Base-by-base conservation (phyloP, 177 flowering plant species). In the Vitis hybrid region DNA sequence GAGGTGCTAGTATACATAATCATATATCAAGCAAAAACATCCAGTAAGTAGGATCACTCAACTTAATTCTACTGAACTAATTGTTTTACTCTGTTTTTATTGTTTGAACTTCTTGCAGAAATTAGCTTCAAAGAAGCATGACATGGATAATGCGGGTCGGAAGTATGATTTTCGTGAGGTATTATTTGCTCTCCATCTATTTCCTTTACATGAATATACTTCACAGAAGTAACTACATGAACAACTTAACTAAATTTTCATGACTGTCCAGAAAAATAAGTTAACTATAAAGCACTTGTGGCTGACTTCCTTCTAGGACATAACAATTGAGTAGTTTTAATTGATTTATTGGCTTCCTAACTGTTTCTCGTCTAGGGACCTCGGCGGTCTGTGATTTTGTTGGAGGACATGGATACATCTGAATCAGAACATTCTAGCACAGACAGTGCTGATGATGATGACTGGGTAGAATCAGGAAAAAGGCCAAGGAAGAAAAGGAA, bases 371-470 rank as follows among this genome's bases (percentile, higher is more conserved):
- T 17, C 6, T 51, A 82, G 86, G 82, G 69, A 18, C 30, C 62
- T 10, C 77, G 83, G 13, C 71, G 52, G 57, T 83, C 86, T 1
- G 10, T 78, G 9, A 26, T 70, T 0, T n/a, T 78, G 1, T 17
- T 76, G 12, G 86, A 81, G 72, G 86, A 96, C 78, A 96, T 96
- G 99, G 98, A 94, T 70, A 92, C 84, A 48, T 91, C 99, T 67
- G 97, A 92, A 7, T 85, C 93, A 1, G 97, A 94, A 17, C 49
- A 78, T 48, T 82, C 88, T 17, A 85, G 79, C 60, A 15, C 34
- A 49, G 73, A 72, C 18, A 61, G 62, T 18, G 49, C 64, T 17
- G 79, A 72, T 64, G 87, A 81, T 32, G 84, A 74, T 13, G 88
- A 86, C 18, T 86, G 86, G 91, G 80, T 62, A 34, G 59, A 55